phyloP scores from a whole-genome alignment of 2,329 filamentous ascomycete species.

The Shiraia bambusicola region DNA sequence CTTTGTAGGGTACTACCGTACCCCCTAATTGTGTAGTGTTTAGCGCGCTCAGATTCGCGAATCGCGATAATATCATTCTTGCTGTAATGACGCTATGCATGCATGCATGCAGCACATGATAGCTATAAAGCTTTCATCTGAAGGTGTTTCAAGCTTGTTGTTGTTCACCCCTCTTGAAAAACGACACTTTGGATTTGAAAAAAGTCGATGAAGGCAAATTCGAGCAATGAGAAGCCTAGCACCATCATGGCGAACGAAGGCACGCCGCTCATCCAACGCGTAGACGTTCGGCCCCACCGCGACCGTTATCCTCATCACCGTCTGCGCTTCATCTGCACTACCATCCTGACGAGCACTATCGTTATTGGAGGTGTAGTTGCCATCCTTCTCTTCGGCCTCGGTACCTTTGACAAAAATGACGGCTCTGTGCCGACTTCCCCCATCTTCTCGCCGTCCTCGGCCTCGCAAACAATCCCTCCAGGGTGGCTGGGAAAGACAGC shows the following conservation, averaged over 20 bases:
- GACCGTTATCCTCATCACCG: constrained; percentile 55
- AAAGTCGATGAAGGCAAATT: constrained; percentile 14
- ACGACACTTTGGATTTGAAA: neutral
- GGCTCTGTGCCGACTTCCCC: constrained; percentile 13
- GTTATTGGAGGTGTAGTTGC: constrained; percentile 42
- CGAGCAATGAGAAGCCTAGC: constrained; percentile 29
- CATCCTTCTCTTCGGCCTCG: constrained; percentile 43
- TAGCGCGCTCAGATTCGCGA: too few species aligned
- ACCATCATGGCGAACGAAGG: constrained; percentile 55
- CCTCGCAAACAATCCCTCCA: constrained; percentile 27
- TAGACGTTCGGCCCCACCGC: constrained; percentile 58
- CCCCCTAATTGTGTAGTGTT: too few species aligned
- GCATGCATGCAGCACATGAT: neutral
- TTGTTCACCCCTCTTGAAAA: neutral
- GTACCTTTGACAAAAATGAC: constrained; percentile 36
- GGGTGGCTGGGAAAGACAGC: constrained; percentile 50
- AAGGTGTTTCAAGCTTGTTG: neutral
- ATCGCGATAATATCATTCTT: neutral
- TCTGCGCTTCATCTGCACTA: constrained; percentile 66
- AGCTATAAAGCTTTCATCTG: neutral
- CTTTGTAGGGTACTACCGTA: too few species aligned
- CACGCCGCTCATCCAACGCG: constrained; percentile 67
- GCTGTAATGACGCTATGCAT: neutral
- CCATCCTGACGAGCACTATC: constrained; percentile 50
- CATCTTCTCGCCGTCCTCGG: constrained; percentile 19